Base-by-base conservation (phyloP, 2,329 filamentous ascomycete species). In the Alternaria hordeiaustralica region DNA sequence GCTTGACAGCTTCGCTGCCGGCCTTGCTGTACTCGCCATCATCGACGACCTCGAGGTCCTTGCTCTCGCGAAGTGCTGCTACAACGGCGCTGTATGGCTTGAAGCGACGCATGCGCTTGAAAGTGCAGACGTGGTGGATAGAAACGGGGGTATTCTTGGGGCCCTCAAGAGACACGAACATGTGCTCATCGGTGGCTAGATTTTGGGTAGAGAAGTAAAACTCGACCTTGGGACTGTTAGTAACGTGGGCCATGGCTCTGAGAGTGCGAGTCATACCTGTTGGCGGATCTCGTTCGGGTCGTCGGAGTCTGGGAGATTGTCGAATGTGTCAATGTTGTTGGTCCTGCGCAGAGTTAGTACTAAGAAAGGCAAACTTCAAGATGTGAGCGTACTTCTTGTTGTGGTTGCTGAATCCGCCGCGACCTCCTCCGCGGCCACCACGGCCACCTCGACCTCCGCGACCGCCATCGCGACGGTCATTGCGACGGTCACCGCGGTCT, bases 101-200 rank as follows among this genome's bases (percentile, higher is more conserved):
- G 87, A 98, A 99, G 74, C 90, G 92, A 71, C 89, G 91, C 96
- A 99, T 99, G 80, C 96, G 94, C 84, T 94, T 95, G 87, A 99
- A 99, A 55, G 84, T 89, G 85, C 90, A 89, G 70, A 99, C 89
- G 65, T 90, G 87, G 75, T 90, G 89, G 71, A 99, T 85, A 21
- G 90, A 84, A 41, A 99, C 90, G 46, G 94, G 87, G 80, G 92
- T 91, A 85, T 97, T 97, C 75, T 91, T 87, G 68, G 87, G 85
- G 61, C 95, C 95, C 43, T 90, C 91, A 59, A 93, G 92, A 75
- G 90, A 86, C 67, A 89, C 86, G 84, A 94, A 92, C 71, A 99
- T 87, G 84, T 93, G 97, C 79, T 93, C 92, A 82, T 99, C 96
- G 75, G 89, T 89, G 55, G 91, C 90, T 41, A 99, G 88, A 82